Evolutionary conservation across 2,329 filamentous ascomycete genomes (phyloP), one percentile per base, ranked within the genome.

Genomic region (Fusarium circinatum): DNA sequence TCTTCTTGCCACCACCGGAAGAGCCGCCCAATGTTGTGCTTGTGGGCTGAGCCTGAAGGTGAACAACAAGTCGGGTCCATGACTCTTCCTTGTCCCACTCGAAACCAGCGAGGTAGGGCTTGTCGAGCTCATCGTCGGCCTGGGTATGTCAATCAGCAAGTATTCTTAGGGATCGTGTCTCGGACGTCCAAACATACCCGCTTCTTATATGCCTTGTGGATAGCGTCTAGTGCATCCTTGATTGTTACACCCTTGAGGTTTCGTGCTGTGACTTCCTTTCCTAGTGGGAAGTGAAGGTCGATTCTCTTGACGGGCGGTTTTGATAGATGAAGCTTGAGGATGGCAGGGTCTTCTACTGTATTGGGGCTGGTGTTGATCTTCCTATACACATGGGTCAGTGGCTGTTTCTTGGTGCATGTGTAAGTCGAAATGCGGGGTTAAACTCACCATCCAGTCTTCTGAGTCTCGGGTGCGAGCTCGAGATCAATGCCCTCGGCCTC

Each of bases 201-300:
- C 91, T 98, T 98, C 90, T 97, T 97, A 88, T 94, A 97, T 78
- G 93, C 90, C 88, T 98, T 98, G 89, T 98, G 88, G 85, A 98
- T 98, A 79, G 94, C 96, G 83, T 98, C 95, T 83, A 98, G 82
- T 66, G 95, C 95, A 84, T 98, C 96, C 88, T 98, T 98, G 88
- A 98, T 96, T 65, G 96, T 98, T 76, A 98, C 95, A 64, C 96
- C 96, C 84, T 95, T 96, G 78, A 95, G 86, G 85, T 98, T 98
- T 80, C 96, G 90, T 80, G 95, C 96, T 38, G 93, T 94, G 76
- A 98, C 93, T 80, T 96, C 92, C 63, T 96, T 89, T 58, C 96
- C 96, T 60, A 97, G 87, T 22, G 94, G 94, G 88, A 97, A 98
- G 84, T 95, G 91, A 52, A 98, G 88, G 84, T 98, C 95, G 84